Conservation (phyloP, 148 eudicot genomes). For the Chenopodium album region DNA sequence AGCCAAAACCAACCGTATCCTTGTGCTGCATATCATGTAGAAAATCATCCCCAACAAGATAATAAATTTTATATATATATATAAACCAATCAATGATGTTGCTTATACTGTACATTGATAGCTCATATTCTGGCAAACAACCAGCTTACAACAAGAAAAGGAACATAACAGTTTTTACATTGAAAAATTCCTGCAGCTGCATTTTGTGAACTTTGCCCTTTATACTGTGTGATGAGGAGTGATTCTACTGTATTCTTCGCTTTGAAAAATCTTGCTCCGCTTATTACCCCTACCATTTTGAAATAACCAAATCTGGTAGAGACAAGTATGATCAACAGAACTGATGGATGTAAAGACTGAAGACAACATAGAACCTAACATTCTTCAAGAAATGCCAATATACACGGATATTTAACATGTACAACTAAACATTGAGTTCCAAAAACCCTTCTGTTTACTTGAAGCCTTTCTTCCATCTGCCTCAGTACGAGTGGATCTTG, state of each 20-base stretch:
- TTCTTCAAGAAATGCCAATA: background rate
- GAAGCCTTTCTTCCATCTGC: conserved; percentile 49
- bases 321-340: background rate
- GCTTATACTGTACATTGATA: too few species aligned
- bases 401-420: conserved; percentile 46
- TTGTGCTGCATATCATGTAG: too few species aligned
- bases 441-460: conserved; percentile 55
- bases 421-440: conserved; percentile 68
- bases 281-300: background rate
- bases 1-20: too few species aligned
- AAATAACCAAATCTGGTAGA: background rate
- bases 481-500: conserved; percentile 40
- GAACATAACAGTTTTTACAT: too few species aligned
- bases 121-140: too few species aligned
- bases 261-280: background rate
- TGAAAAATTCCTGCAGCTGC: too few species aligned
- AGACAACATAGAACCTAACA: background rate
- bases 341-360: background rate
- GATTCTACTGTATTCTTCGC: background rate
- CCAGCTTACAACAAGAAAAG: too few species aligned
- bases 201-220: too few species aligned
- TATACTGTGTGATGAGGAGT: background rate
- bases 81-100: too few species aligned
- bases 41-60: too few species aligned
- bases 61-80: too few species aligned